phyloP scores from a whole-genome alignment of 2,329 filamentous ascomycete genomes.

The Malbranchea zuffiana region DNA sequence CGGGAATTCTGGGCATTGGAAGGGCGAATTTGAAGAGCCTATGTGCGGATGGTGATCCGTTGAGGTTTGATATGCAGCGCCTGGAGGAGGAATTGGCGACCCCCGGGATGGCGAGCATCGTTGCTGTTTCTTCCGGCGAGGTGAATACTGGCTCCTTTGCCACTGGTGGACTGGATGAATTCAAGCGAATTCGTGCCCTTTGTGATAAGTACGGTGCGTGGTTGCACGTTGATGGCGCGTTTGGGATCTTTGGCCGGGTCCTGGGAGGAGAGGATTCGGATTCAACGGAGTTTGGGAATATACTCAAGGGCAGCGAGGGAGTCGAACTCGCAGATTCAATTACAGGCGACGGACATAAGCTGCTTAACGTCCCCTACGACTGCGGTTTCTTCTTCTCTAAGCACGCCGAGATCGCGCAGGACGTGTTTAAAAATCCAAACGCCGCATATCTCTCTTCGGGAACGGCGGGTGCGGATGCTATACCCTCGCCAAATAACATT shows the following conservation, averaged over 20 bases:
- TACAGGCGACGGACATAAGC: slow-evolving; percentile 74
- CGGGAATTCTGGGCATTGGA: slow-evolving; percentile 70
- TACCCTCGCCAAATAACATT: slow-evolving; percentile 63
- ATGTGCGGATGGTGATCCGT: slow-evolving; percentile 42
- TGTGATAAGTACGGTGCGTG: slow-evolving; percentile 67
- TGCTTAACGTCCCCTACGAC: slow-evolving; percentile 93
- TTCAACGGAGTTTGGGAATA: slow-evolving; percentile 42
- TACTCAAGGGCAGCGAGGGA: slow-evolving; percentile 47
- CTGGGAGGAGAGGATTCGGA: slow-evolving; percentile 42
- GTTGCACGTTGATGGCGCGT: slow-evolving; percentile 86
- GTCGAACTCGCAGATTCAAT: slow-evolving; percentile 80
- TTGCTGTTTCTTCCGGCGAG: slow-evolving; percentile 74
- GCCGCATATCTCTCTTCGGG: slow-evolving; percentile 60
- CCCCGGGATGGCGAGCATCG: slow-evolving; percentile 54
- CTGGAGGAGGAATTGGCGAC: slow-evolving; percentile 51
- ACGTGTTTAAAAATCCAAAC: slow-evolving; percentile 71
- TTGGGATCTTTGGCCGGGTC: slow-evolving; percentile 68
- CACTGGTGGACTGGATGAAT: slow-evolving; percentile 47
- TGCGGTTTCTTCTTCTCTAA: slow-evolving; percentile 79
- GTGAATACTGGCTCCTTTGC: slow-evolving; percentile 83
- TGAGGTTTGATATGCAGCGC: slow-evolving; percentile 56
- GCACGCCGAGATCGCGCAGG: slow-evolving; percentile 45
- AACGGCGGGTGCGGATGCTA: slow-evolving; percentile 42
- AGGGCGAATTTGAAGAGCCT: slow-evolving; percentile 56
- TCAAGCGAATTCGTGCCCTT: slow-evolving; percentile 51